Base-by-base conservation (phyloP, 163 green algal species). In the Scenedesmus sp. region DNA sequence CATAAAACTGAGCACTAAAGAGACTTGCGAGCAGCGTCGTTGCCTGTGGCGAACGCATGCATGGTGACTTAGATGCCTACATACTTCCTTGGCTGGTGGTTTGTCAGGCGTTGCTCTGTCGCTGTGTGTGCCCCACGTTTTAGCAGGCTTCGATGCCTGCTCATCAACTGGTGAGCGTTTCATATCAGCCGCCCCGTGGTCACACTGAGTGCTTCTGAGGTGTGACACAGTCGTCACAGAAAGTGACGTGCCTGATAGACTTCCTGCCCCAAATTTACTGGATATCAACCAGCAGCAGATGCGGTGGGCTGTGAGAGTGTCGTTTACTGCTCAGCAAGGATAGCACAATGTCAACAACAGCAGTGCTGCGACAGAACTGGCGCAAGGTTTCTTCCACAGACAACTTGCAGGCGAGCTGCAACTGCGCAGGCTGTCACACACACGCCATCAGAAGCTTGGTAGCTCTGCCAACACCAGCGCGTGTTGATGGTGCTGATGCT, bases 351-450 rank as follows among this genome's bases (percentile, higher is more conserved):
- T 54, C 73, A 74, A 84, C 70, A 56, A 74, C 56, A 85, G 86
- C 86, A 73, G 67, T 60, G 4, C 18, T 90, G n/a, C 74, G 26
- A 18, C 77, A 60, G 54, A 54, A 83, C 66, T 91, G 88, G 88
- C 88, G 88, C 18, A 91, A 91, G 59, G 88, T 91, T 12, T 86
- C 88, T 56, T 91, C 88, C 57, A 91, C 88, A 8, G 74, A 91
- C 57, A 91, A 91, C 74, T 26, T 91, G 76, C 88, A 91, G 26
- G 76, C 18, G n/a, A 20, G 46, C 18, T 0, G 34, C 34, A 3
- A 13, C 62, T 67, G 0, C 16, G 67, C 1, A n/a, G 34, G 34
- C 34, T 46, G 13, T 20, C 4, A 55, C 55, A 54, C 52, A 20
- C 82, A 23, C 3, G 34, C 20, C 56, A 46, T 23, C 83, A n/a